Percentiles rank a stretch among this genome's conserved stretches.
These are phyloP conservation scores for Lotmaria passim DNA, from an alignment of 208 protist species.

Conservation along the genomic window DNA sequence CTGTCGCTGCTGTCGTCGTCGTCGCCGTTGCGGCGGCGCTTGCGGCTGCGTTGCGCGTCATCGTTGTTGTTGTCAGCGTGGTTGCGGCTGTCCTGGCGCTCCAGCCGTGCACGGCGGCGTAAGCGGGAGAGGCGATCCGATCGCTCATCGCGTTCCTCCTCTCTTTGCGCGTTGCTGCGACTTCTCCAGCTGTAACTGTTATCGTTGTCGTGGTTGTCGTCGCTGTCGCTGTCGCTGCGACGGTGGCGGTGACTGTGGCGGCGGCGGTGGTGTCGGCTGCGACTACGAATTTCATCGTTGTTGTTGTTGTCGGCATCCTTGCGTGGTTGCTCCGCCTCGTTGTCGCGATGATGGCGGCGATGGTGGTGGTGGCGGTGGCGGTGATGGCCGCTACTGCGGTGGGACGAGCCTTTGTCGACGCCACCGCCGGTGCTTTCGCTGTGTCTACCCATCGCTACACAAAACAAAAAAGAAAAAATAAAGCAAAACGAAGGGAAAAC, in stretches of 20 bases:
- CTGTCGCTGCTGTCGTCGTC: neutral
- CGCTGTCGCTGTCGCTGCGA: neutral
- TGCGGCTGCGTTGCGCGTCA: constrained; percentile 3
- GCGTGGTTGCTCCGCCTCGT: neutral
- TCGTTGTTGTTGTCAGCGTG: neutral
- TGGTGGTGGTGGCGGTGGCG: constrained; percentile 2
- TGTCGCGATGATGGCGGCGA: neutral
- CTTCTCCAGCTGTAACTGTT: neutral
- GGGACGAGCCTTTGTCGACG: neutral
- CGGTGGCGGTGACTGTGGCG: constrained; percentile 8
- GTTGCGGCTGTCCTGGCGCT: neutral
- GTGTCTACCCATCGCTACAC: constrained; percentile 11
- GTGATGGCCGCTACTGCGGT: constrained; percentile 10
- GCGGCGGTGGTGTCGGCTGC: constrained; percentile 5
- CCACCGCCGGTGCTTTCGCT: constrained; percentile 21
- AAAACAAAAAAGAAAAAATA: constrained; percentile 1
- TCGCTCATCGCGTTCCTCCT: neutral
- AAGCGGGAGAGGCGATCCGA: no score
- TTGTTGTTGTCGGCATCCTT: neutral
- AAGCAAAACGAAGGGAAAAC: neutral
- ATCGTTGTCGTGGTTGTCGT: constrained; percentile 3
- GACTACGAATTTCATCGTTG: no score
- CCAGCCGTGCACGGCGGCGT: no score
- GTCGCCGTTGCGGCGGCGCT: constrained; percentile 5
- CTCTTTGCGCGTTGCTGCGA: neutral